Evolutionary conservation across 2,329 filamentous ascomycete species (phyloP).

Genomic region (Aspergillus sp.): DNA sequence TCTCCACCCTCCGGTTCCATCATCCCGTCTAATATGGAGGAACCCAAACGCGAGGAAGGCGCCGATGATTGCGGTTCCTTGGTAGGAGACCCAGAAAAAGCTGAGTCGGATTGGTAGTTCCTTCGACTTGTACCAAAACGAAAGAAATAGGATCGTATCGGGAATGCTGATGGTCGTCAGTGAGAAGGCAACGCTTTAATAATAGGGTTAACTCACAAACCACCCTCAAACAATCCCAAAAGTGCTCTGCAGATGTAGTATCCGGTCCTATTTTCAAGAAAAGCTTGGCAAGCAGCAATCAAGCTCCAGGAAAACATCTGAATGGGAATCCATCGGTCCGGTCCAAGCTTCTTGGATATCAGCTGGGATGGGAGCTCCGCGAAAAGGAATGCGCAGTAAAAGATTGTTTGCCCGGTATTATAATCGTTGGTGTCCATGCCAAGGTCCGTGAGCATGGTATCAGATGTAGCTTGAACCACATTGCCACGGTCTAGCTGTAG

Average conservation of each 20-base stretch:
- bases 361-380: conserved; percentile 63
- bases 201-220: conserved; percentile 54
- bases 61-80: conserved; percentile 47
- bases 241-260: conserved; percentile 48
- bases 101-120: conserved; percentile 68
- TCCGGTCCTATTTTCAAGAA: conserved; percentile 45
- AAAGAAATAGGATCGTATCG: conserved; percentile 57
- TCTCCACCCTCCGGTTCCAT: conserved; percentile 43
- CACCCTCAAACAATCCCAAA: conserved; percentile 53
- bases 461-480: conserved; percentile 59
- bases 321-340: conserved; percentile 60
- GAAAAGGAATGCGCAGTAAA: conserved; percentile 36
- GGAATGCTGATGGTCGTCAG: conserved; percentile 34
- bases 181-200: conserved; percentile 22
- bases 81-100: conserved; percentile 69
- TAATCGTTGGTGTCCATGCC: conserved; percentile 51
- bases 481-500: conserved; percentile 66
- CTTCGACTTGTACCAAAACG: conserved; percentile 72
- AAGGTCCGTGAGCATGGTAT: conserved; percentile 56
- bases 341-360: conserved; percentile 58
- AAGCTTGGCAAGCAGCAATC: conserved; percentile 53
- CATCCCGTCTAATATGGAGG: conserved; percentile 37
- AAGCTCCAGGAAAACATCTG: conserved; percentile 59
- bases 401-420: conserved; percentile 45
- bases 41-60: conserved; percentile 49